Conservation (phyloP, 2,329 filamentous ascomycete species). For the Penicillium brasilianum region DNA sequence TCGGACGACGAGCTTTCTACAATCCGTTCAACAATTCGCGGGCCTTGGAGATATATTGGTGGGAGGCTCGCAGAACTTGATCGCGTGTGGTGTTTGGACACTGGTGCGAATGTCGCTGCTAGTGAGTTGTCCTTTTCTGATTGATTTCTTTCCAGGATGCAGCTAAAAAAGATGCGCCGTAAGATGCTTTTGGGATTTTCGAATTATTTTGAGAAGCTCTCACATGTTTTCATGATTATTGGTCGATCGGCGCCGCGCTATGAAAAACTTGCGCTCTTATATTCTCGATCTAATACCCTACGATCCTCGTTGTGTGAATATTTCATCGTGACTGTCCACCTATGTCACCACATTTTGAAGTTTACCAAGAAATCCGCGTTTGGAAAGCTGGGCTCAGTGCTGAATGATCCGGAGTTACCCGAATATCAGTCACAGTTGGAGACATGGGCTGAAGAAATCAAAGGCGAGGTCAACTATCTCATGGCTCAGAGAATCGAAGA, state of each 20-base stretch:
- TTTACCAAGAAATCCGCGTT: background rate
- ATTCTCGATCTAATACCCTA: background rate
- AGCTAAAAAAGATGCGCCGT: background rate
- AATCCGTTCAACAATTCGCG: conserved; percentile 52
- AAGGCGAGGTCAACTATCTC: conserved; percentile 40
- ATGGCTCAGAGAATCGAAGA: conserved; percentile 31
- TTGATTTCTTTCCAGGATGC: background rate
- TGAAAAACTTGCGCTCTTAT: background rate
- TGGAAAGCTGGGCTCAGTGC: background rate
- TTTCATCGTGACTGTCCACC: background rate
- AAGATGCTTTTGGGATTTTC: background rate
- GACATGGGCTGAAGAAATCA: conserved; percentile 44
- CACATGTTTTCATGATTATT: background rate
- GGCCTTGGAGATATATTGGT: conserved; percentile 50
- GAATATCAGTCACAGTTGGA: conserved; percentile 40
- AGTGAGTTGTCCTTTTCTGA: conserved; percentile 36
- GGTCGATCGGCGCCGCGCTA: background rate
- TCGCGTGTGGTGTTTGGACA: conserved; percentile 54
- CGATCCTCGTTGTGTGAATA: background rate
- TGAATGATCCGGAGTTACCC: background rate
- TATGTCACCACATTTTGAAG: background rate
- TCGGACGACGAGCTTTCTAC: conserved; percentile 48
- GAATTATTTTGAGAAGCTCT: background rate
- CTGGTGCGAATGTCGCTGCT: conserved; percentile 50
- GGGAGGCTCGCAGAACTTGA: conserved; percentile 52